A percentile compares a stretch with the other conserved stretches of the same genome.
Evolutionary conservation across 73 alveolate species (phyloP).

Genomic region (Uronychia setigera): DNA sequence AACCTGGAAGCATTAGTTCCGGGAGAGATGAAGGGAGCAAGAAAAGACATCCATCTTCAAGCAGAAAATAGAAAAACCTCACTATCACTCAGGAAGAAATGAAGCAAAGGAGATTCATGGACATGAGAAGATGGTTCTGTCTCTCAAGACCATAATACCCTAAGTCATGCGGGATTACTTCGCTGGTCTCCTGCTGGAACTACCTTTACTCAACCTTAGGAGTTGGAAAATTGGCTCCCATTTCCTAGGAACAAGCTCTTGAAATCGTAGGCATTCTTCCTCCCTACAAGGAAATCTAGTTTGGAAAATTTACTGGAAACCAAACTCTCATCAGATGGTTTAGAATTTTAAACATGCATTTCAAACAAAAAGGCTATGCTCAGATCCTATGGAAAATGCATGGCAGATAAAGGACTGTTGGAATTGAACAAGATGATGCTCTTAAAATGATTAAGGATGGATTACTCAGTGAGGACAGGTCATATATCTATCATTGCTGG

Average conservation of each 20-base stretch:
- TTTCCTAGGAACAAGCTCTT: conserved; percentile 75
- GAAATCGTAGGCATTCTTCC: conserved; percentile 66
- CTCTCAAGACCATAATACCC: conserved; percentile 81
- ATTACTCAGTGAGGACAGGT: conserved; percentile 61
- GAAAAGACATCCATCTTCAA: no score
- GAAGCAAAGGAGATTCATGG: conserved; percentile 74
- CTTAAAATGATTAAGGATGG: conserved; percentile 68
- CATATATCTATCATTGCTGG: conserved; percentile 85
- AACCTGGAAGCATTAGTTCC: no score
- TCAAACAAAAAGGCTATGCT: conserved; percentile 67
- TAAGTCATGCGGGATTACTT: conserved; percentile 82
- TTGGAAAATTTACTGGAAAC: conserved; percentile 85
- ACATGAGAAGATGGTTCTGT: conserved; percentile 85
- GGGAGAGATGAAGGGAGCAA: no score
- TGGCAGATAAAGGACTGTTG: conserved; percentile 72
- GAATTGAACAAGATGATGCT: conserved; percentile 65
- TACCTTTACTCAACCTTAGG: conserved; percentile 68
- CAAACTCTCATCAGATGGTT: conserved; percentile 78
- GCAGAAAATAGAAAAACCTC: no score
- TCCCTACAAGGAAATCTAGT: conserved; percentile 70
- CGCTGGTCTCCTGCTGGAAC: conserved; percentile 79
- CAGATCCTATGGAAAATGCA: conserved; percentile 67
- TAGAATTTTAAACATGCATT: conserved; percentile 35
- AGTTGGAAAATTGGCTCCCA: conserved; percentile 58
- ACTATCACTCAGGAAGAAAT: conserved; percentile 47